Evolutionary conservation across 192 early-diverging fungal genomes (phyloP).

Genomic region (Linnemannia elongata): DNA sequence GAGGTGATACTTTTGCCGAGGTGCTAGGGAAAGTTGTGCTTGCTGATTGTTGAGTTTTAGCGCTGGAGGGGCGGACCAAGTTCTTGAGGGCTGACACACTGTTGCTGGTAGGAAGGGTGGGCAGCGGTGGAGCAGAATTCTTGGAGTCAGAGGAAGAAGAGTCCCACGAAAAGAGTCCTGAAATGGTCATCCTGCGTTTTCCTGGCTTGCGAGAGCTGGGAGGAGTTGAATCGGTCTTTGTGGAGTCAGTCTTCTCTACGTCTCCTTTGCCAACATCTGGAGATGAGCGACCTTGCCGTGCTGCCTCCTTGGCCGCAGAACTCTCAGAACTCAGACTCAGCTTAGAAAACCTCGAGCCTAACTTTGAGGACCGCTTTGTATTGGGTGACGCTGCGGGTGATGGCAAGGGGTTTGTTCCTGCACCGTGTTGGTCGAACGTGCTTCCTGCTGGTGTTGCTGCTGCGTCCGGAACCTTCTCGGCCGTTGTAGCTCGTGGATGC

Average conservation of each 20-base stretch:
- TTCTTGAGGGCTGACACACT: constrained; percentile 26
- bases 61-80: background rate
- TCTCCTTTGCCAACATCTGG: background rate
- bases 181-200: constrained; percentile 33
- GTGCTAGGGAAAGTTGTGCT: no score
- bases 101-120: background rate
- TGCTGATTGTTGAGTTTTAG: background rate
- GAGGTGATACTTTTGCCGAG: background rate
- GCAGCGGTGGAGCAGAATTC: background rate
- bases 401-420: background rate
- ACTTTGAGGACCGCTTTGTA: background rate
- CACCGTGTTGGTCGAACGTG: background rate
- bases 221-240: background rate
- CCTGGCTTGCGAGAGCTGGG: constrained; percentile 16
- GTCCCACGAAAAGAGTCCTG: constrained; percentile 27
- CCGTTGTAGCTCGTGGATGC: background rate
- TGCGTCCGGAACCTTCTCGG: background rate
- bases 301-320: background rate
- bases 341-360: background rate
- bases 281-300: background rate
- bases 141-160: background rate
- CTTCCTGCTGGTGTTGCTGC: background rate
- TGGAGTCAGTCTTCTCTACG: background rate
- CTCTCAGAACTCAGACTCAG: constrained; percentile 1
- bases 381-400: background rate